Percentiles rank a stretch among this genome's conserved stretches.
Conservation (phyloP, 176 grass and related monocot species). For the Rhynchospora breviuscula region DNA sequence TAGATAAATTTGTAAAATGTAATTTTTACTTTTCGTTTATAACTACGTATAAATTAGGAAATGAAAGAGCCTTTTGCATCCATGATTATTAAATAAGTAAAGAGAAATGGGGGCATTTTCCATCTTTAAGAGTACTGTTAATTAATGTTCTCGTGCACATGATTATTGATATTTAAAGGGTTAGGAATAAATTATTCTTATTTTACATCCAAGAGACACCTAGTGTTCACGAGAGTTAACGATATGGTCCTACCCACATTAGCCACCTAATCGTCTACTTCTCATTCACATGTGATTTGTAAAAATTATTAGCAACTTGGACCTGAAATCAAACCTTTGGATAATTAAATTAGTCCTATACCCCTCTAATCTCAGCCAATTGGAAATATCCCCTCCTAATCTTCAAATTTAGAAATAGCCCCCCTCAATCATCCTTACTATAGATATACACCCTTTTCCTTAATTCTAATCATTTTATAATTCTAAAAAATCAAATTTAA, state of each 20-base stretch:
- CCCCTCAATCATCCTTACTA: no score
- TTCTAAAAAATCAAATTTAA: no score
- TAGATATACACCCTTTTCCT: no score
- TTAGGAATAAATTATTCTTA: background rate
- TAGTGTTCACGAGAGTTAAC: background rate
- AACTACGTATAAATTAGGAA: background rate
- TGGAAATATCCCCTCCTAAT: no score
- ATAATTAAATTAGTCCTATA: no score
- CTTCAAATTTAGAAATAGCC: no score
- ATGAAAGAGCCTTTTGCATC: background rate
- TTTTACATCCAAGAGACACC: background rate
- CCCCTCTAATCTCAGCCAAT: no score
- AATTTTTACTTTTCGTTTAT: background rate
- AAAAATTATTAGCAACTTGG: background rate
- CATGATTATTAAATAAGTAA: background rate
- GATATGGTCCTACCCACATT: background rate
- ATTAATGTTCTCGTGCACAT: background rate
- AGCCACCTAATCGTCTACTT: background rate
- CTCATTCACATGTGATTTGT: background rate
- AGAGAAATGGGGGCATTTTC: background rate
- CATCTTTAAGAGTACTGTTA: background rate
- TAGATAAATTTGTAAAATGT: background rate
- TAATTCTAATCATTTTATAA: no score
- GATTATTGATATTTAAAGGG: background rate
- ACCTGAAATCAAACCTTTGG: background rate